Percentiles rank a stretch among this genome's conserved stretches.
Conservation (phyloP, 306 rosid genomes). For the Sphenostylis stenocarpa region DNA sequence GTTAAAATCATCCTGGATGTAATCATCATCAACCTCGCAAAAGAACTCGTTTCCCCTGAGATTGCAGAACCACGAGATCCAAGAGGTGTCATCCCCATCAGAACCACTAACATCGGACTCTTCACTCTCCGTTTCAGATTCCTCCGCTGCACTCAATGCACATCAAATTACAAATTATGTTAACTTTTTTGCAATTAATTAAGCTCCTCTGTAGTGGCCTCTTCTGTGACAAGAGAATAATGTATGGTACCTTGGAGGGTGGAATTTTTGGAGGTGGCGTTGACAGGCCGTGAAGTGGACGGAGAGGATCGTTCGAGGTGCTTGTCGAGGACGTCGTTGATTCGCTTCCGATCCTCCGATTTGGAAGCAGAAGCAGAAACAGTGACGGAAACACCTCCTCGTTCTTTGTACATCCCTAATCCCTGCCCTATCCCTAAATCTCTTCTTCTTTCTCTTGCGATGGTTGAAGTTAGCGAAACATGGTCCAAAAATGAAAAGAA, state of each 20-base stretch:
- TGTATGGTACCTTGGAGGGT: conserved; percentile 47
- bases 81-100: conserved; percentile 95
- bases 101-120: conserved; percentile 99
- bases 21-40: conserved; percentile 98
- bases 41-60: conserved; percentile 95
- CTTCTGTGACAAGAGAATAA: neutral
- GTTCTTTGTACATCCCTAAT: conserved; percentile 58
- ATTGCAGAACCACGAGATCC: conserved; percentile 99
- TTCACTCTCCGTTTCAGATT: conserved; percentile 93
- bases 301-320: conserved; percentile 94
- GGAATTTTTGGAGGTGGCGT: conserved; percentile 51
- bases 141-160: conserved; percentile 52
- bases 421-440: neutral
- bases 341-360: conserved; percentile 87
- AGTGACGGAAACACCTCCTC: conserved; percentile 23
- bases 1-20: conserved; percentile 97
- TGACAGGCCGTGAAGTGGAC: conserved; percentile 75
- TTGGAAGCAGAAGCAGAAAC: conserved; percentile 53
- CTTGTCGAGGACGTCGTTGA: conserved; percentile 92
- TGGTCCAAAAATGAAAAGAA: neutral
- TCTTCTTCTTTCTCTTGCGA: neutral
- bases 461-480: neutral
- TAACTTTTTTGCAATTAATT: too few species aligned
- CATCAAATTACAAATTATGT: neutral
- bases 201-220: too few species aligned